These are phyloP conservation scores for Trapa incisa DNA, from an alignment of 345 rosid genomes.

Conservation along the genomic window DNA sequence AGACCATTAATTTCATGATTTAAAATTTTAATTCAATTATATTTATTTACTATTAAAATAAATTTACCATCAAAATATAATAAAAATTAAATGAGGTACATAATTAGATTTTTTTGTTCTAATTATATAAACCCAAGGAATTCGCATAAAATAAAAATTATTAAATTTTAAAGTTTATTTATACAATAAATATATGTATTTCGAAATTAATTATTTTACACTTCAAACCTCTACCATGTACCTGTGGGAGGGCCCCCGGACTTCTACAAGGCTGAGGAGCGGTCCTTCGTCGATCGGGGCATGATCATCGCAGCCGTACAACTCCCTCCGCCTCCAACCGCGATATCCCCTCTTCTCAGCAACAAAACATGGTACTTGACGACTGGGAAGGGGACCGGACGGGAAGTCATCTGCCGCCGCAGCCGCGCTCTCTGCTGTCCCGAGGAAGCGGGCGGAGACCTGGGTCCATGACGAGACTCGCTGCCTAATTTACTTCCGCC, in stretches of 20 bases:
- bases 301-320: slow-evolving; percentile 66
- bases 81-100: too few relatives aligned
- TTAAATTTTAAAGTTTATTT: too few relatives aligned
- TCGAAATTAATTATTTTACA: too few relatives aligned
- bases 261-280: slow-evolving; percentile 63
- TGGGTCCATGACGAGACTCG: slow-evolving; percentile 98
- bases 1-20: neutral
- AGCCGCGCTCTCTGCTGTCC: slow-evolving; percentile 48
- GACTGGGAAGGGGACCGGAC: slow-evolving; percentile 81
- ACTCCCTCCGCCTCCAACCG: slow-evolving; percentile 42
- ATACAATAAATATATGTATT: too few relatives aligned
- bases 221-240: slow-evolving; percentile 30
- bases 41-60: too few relatives aligned
- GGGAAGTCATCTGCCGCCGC: slow-evolving; percentile 18
- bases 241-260: slow-evolving; percentile 74
- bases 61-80: too few relatives aligned
- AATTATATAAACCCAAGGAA: too few relatives aligned
- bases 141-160: too few relatives aligned
- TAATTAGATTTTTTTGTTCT: too few relatives aligned
- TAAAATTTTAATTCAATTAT: too few relatives aligned
- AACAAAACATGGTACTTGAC: slow-evolving; percentile 53
- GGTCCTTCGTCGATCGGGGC: slow-evolving; percentile 26
- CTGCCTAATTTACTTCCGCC: slow-evolving; percentile 52
- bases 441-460: slow-evolving; percentile 96
- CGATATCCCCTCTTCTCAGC: slow-evolving; percentile 38